These are phyloP conservation scores for Rhododendron simsii DNA, from an alignment of 148 eudicot species.

Conservation along the genomic window DNA sequence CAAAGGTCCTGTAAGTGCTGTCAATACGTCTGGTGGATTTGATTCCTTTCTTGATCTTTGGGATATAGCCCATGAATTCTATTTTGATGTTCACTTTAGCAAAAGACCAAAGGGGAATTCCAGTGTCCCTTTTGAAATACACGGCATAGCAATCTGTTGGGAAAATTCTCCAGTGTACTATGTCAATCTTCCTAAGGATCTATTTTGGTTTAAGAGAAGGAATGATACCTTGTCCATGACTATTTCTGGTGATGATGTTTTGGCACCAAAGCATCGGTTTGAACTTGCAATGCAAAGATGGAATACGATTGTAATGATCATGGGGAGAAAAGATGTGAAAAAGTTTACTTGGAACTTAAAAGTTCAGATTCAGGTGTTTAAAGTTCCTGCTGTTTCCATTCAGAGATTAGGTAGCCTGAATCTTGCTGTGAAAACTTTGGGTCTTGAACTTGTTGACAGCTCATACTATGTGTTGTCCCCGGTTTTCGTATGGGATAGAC, in stretches of 20 bases:
- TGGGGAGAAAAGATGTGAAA: conserved; percentile 48
- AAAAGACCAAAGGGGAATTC: conserved; percentile 57
- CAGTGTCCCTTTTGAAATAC: conserved; percentile 59
- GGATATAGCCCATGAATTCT: conserved; percentile 63
- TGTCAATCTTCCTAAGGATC: conserved; percentile 71
- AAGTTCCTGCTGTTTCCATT: conserved; percentile 61
- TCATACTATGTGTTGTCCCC: conserved; percentile 41
- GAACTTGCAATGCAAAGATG: conserved; percentile 56
- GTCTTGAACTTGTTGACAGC: conserved; percentile 58
- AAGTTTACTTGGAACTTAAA: conserved; percentile 87
- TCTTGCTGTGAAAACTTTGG: conserved; percentile 41
- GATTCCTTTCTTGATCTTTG: conserved; percentile 78
- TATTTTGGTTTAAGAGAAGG: conserved; percentile 37
- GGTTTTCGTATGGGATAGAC: conserved; percentile 38
- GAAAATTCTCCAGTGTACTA: conserved; percentile 81
- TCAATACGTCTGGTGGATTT: conserved; percentile 51
- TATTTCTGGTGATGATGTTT: conserved; percentile 24
- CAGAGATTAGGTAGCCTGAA: conserved; percentile 53
- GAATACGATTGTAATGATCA: conserved; percentile 52
- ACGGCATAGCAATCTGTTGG: conserved; percentile 91
- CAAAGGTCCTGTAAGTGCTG: conserved; percentile 68
- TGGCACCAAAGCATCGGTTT: conserved; percentile 29
- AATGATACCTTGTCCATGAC: conserved; percentile 12
- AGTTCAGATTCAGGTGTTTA: conserved; percentile 73
- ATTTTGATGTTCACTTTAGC: conserved; percentile 81